A percentile compares a stretch with the other conserved stretches of the same genome.
These are phyloP conservation scores for Murraya koenigii DNA, from an alignment of 345 rosid genomes.

Conservation along the genomic window DNA sequence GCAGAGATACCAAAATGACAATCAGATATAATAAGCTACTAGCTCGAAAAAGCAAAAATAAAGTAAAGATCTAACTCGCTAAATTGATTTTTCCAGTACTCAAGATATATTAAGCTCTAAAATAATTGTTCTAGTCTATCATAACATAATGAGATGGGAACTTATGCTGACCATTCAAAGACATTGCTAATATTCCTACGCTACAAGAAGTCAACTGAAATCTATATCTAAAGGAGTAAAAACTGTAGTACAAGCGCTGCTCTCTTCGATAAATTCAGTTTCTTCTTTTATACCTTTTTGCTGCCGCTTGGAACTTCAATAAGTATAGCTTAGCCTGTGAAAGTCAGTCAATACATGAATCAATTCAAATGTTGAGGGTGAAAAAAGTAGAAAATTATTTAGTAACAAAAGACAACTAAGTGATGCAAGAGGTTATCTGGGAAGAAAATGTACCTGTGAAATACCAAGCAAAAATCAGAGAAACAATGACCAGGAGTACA, in stretches of 20 bases:
- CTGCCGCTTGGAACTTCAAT: constrained; percentile 2
- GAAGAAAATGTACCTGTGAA: constrained; percentile 32
- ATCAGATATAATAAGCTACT: neutral
- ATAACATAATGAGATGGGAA: neutral
- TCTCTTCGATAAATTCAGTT: constrained; percentile 2
- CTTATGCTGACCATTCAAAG: neutral
- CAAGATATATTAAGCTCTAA: neutral
- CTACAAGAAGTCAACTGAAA: neutral
- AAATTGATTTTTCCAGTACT: neutral
- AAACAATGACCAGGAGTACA: constrained; percentile 24
- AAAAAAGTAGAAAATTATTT: neutral
- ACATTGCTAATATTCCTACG: neutral
- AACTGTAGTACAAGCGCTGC: neutral
- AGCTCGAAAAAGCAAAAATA: neutral
- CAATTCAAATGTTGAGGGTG: neutral
- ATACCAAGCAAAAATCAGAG: constrained; percentile 25
- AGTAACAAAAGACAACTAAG: neutral
- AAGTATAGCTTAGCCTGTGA: constrained; percentile 13
- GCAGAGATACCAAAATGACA: neutral
- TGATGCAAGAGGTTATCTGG: neutral
- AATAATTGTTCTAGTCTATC: neutral
- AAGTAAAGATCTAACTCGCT: neutral
- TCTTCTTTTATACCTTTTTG: constrained; percentile 3
- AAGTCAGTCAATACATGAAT: neutral
- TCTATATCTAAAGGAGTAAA: neutral